Percentiles rank a stretch among this genome's conserved stretches.
Conservation (phyloP, 2,329 filamentous ascomycete genomes). For the Arthrobotrys pseudoclavata region DNA sequence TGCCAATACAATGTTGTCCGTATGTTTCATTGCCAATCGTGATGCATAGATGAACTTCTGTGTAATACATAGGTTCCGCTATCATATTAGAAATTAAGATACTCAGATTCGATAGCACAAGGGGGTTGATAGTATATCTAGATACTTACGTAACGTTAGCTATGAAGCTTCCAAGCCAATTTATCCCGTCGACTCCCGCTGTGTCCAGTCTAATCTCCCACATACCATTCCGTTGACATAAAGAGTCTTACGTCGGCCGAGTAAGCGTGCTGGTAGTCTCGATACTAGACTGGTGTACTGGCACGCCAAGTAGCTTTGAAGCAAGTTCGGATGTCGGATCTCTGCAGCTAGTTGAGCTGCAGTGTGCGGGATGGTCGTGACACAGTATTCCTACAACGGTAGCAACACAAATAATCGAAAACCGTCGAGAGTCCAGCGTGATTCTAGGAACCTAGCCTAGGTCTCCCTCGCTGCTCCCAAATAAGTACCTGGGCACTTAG, state of each 20-base stretch:
- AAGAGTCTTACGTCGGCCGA: neutral
- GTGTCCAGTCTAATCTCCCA: neutral
- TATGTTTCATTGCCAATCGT: neutral
- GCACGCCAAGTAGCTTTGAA: neutral
- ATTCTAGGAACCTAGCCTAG: too few species aligned
- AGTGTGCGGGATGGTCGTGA: neutral
- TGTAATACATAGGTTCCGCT: neutral
- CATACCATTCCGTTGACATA: neutral
- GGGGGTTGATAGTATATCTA: too few species aligned
- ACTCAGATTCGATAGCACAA: too few species aligned
- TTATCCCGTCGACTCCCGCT: neutral
- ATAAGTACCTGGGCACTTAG: too few species aligned
- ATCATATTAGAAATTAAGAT: too few species aligned
- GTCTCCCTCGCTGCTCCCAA: too few species aligned
- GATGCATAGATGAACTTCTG: neutral
- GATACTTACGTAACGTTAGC: neutral
- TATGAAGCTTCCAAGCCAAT: neutral
- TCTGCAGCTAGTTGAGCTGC: neutral
- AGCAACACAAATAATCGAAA: neutral
- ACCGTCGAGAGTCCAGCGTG: neutral
- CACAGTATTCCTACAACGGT: neutral
- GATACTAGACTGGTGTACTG: too few species aligned
- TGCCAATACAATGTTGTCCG: neutral
- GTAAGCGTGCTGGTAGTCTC: neutral
- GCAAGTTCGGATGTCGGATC: slow-evolving; percentile 1